These are phyloP conservation scores for Polytrichum formosum DNA, from an alignment of 225 moss, liverwort and hornwort species.

Conservation along the genomic window DNA sequence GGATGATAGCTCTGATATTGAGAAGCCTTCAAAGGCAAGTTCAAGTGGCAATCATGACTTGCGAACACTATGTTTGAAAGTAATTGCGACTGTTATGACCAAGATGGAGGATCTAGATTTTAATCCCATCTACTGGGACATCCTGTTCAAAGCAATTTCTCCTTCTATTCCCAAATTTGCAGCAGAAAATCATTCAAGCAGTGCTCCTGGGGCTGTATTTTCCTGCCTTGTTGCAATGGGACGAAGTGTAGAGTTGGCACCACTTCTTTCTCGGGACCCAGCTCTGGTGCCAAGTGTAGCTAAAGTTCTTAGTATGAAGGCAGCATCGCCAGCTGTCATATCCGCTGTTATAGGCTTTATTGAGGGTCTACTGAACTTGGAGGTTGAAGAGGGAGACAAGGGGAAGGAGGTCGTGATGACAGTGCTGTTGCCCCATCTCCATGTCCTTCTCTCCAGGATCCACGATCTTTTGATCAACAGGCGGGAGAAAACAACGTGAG, in stretches of 20 bases:
- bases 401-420: constrained; percentile 46
- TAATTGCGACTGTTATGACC: constrained; percentile 68
- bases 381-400: constrained; percentile 38
- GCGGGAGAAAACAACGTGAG: constrained; percentile 67
- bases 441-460: constrained; percentile 67
- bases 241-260: constrained; percentile 63
- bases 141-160: constrained; percentile 62
- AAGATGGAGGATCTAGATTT: constrained; percentile 70
- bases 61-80: constrained; percentile 69
- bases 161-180: constrained; percentile 64
- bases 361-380: constrained; percentile 75
- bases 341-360: constrained; percentile 66
- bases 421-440: constrained; percentile 69
- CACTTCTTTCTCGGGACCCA: constrained; percentile 58
- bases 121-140: constrained; percentile 73
- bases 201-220: constrained; percentile 67
- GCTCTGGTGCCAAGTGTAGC: constrained; percentile 64
- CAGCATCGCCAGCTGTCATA: constrained; percentile 60
- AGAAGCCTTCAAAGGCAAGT: constrained; percentile 28
- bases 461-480: constrained; percentile 72
- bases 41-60: constrained; percentile 63
- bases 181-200: constrained; percentile 65
- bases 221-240: constrained; percentile 82
- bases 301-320: constrained; percentile 65
- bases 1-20: constrained; percentile 11